Conservation (phyloP, 1,284 basidiomycete genomes). For the Marasmius sp. region DNA sequence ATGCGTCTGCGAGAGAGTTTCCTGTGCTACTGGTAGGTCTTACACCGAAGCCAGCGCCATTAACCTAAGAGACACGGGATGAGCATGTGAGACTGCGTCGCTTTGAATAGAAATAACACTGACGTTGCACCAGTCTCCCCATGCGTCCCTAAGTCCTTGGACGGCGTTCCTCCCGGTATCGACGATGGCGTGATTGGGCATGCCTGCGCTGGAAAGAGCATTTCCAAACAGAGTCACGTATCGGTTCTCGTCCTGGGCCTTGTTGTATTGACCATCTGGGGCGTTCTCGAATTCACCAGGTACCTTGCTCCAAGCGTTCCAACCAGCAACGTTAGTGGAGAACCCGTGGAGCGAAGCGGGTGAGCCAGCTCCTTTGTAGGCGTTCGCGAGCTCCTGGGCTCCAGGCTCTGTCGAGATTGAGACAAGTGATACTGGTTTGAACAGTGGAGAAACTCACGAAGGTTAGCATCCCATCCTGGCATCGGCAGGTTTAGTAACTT, state of each 20-base stretch:
- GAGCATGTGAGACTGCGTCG: too few species aligned
- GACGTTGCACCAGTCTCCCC: constrained; percentile 47
- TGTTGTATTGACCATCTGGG: constrained; percentile 7
- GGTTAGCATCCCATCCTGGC: not conserved
- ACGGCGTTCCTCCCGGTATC: constrained; percentile 8
- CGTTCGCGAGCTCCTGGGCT: constrained; percentile 37
- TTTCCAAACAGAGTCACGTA: constrained; percentile 8
- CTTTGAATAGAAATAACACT: too few species aligned
- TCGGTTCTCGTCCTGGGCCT: constrained; percentile 9
- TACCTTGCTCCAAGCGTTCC: constrained; percentile 6
- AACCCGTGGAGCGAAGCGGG: constrained; percentile 41
- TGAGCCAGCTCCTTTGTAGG: constrained; percentile 33
- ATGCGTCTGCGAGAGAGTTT: constrained; percentile 28
- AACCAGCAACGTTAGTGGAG: constrained; percentile 18
- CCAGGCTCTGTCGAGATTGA: constrained; percentile 25
- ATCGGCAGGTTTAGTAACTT: too few species aligned
- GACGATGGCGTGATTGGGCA: constrained; percentile 11
- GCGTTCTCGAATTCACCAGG: constrained; percentile 11
- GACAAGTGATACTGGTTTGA: constrained; percentile 32
- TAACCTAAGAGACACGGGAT: constrained; percentile 23
- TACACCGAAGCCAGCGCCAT: constrained; percentile 47
- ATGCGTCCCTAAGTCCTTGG: constrained; percentile 17
- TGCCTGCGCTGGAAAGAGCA: constrained; percentile 1
- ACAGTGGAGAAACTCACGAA: not conserved
- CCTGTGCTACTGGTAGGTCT: constrained; percentile 45